phyloP scores from a whole-genome alignment of 768 basidiomycete genomes.

The Panaeolus papilionaceus region DNA sequence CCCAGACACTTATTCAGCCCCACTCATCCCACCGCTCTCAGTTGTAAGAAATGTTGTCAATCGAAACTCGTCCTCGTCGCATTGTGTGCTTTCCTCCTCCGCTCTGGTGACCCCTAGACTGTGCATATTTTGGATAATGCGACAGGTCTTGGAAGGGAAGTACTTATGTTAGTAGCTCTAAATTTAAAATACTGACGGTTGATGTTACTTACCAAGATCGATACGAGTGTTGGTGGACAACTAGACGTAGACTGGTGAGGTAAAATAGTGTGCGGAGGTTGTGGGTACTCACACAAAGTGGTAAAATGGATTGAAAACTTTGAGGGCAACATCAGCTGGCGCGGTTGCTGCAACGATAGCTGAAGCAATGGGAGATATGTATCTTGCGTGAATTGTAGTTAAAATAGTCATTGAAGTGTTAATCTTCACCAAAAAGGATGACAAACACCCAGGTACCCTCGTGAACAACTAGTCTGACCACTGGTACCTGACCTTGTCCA shows the following conservation, averaged over 20 bases:
- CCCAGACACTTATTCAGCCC: no score
- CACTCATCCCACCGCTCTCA: neutral
- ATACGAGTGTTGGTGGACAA: neutral
- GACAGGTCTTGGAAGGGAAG: neutral
- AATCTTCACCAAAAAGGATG: neutral
- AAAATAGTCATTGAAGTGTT: no score
- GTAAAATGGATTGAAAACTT: neutral
- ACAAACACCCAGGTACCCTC: conserved; percentile 4
- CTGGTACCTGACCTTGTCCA: neutral
- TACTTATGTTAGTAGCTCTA: no score
- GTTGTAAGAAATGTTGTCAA: neutral
- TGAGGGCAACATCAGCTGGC: neutral
- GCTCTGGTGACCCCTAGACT: neutral
- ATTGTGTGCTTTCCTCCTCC: no score
- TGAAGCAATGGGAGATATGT: neutral
- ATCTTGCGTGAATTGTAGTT: neutral
- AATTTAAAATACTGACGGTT: no score
- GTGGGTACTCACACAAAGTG: neutral
- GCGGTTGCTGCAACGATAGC: neutral
- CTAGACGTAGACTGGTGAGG: neutral
- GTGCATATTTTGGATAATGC: neutral
- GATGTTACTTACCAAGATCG: neutral
- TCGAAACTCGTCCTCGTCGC: neutral
- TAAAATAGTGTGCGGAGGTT: neutral
- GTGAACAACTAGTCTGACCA: neutral